A percentile compares a stretch with the other conserved stretches of the same genome.
These are phyloP conservation scores for Boechera retrofracta DNA, from an alignment of 345 rosid genomes.

Conservation along the genomic window DNA sequence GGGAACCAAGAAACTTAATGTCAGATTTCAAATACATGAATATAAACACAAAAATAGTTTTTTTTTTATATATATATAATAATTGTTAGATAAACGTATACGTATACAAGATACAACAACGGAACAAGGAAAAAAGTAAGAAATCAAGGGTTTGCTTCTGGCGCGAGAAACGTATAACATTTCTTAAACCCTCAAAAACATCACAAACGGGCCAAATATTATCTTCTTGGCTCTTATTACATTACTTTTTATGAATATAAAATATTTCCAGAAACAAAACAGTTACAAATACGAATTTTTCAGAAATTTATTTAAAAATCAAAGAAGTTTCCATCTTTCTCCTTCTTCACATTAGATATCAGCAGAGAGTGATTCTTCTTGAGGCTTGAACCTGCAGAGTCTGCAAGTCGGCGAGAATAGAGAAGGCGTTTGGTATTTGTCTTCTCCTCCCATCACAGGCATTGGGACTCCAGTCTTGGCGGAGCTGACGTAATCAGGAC, in stretches of 20 bases:
- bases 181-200: conserved; percentile 39
- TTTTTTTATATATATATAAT: background rate
- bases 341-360: conserved; percentile 33
- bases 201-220: conserved; percentile 28
- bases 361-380: conserved; percentile 43
- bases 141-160: conserved; percentile 26
- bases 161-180: conserved; percentile 34
- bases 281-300: conserved; percentile 14
- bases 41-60: background rate
- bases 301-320: conserved; percentile 4
- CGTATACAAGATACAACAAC: background rate
- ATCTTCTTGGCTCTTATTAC: conserved; percentile 38
- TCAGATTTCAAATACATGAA: conserved; percentile 11
- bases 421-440: conserved; percentile 76
- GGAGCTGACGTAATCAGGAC: conserved; percentile 66
- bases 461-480: conserved; percentile 75
- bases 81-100: background rate
- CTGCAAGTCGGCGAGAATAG: conserved; percentile 65
- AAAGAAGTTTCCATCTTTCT: background rate
- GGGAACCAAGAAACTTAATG: conserved; percentile 31
- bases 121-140: background rate
- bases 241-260: conserved; percentile 39
- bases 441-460: conserved; percentile 91
- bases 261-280: conserved; percentile 33
- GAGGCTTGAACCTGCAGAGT: conserved; percentile 66